These are phyloP conservation scores for Aspergillus egyptiacus DNA, from an alignment of 495 filamentous ascomycete species.

Conservation along the genomic window DNA sequence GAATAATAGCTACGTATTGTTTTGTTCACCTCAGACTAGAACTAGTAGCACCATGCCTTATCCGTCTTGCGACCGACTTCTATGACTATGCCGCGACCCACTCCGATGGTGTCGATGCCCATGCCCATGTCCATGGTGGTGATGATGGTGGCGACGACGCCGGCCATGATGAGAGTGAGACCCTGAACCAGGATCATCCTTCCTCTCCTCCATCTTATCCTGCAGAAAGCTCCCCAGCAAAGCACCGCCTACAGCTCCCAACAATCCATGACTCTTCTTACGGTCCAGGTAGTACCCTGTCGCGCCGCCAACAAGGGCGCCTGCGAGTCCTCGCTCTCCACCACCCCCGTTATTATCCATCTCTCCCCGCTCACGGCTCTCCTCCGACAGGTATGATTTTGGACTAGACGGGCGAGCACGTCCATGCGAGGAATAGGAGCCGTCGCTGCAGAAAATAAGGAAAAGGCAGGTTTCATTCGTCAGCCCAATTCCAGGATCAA, in stretches of 20 bases:
- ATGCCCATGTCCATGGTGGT: constrained; percentile 22
- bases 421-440: not conserved
- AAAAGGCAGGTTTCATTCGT: too few species aligned
- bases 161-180: not conserved
- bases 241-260: constrained; percentile 46
- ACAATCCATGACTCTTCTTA: constrained; percentile 41
- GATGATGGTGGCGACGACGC: constrained; percentile 16
- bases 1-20: too few species aligned
- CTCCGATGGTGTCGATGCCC: constrained; percentile 23
- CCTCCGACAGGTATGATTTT: not conserved
- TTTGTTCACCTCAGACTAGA: too few species aligned
- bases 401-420: not conserved
- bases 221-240: constrained; percentile 42
- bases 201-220: constrained; percentile 34
- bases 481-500: too few species aligned
- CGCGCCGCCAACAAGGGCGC: constrained; percentile 40
- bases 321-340: constrained; percentile 36
- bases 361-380: constrained; percentile 14
- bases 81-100: constrained; percentile 20
- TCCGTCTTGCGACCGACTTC: constrained; percentile 5
- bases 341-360: not conserved
- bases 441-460: not conserved
- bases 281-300: constrained; percentile 44
- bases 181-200: not conserved
- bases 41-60: too few species aligned